Evolutionary conservation across 2,329 filamentous ascomycete species (phyloP).

Genomic region (Pezizomycotina sp.): DNA sequence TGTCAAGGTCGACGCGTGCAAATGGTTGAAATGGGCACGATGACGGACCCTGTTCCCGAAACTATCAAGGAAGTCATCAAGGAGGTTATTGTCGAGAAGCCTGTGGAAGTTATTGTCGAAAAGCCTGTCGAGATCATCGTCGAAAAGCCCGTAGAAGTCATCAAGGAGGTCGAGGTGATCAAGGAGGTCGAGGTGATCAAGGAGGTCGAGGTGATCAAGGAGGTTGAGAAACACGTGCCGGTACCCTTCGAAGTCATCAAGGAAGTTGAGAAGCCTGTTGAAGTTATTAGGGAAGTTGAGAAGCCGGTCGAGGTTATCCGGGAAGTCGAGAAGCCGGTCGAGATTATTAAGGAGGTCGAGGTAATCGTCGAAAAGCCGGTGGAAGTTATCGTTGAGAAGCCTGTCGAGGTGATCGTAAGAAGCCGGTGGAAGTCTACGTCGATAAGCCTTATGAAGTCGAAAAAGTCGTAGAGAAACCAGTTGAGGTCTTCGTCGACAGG

Average conservation of each 20-base stretch:
- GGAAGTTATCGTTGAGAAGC: constrained; percentile 5
- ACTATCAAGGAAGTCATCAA: constrained; percentile 10
- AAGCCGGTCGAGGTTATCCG: too few species aligned
- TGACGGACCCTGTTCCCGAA: constrained; percentile 16
- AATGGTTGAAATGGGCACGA: constrained; percentile 8
- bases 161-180: constrained; percentile 13
- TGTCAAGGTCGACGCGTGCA: constrained; percentile 10
- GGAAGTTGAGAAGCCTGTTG: constrained; percentile 19
- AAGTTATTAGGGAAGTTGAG: too few species aligned
- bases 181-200: constrained; percentile 13
- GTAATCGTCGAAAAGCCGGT: constrained; percentile 13
- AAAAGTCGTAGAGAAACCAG: constrained; percentile 14
- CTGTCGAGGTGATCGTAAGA: constrained; percentile 8
- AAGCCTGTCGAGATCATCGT: too few species aligned
- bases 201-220: constrained; percentile 13
- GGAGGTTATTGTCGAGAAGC: constrained; percentile 16
- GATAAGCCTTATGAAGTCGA: constrained; percentile 1
- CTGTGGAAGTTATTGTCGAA: constrained; percentile 9
- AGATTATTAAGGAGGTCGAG: constrained; percentile 12
- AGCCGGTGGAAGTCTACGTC: too few species aligned
- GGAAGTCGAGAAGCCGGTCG: too few species aligned
- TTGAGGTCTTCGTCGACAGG: constrained; percentile 10
- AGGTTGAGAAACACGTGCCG: too few species aligned
- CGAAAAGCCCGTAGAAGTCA: constrained; percentile 1
- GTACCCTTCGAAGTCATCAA: constrained; percentile 16